Percentiles rank a stretch among this genome's conserved stretches.
phyloP scores from a whole-genome alignment of 768 basidiomycete species.

The Austroboletus eburneus region DNA sequence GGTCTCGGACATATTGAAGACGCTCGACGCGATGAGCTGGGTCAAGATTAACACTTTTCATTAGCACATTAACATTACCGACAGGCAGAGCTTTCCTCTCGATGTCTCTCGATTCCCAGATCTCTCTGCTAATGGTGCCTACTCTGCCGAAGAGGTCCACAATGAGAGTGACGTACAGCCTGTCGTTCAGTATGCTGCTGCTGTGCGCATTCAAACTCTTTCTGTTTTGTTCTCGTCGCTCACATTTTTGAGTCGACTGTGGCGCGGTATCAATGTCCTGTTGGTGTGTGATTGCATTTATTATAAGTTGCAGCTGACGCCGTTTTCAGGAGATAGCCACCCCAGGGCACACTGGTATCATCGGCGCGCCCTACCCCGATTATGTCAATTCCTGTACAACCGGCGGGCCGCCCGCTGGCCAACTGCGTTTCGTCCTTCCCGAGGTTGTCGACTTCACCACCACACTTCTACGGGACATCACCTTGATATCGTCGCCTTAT shows the following conservation, averaged over 20 bases:
- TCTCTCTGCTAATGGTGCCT: conserved; percentile 63
- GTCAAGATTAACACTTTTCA: conserved; percentile 69
- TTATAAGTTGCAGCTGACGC: background rate
- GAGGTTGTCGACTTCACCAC: conserved; percentile 58
- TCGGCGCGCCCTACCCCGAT: conserved; percentile 65
- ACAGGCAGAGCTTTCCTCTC: conserved; percentile 79
- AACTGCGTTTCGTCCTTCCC: conserved; percentile 66
- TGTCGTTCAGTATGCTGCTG: conserved; percentile 64
- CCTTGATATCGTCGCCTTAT: conserved; percentile 52
- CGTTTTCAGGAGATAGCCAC: conserved; percentile 71
- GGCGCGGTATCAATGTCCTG: conserved; percentile 73
- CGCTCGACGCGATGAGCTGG: conserved; percentile 50
- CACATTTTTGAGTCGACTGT: conserved; percentile 1
- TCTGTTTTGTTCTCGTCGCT: background rate
- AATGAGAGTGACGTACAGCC: conserved; percentile 50
- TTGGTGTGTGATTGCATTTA: conserved; percentile 29
- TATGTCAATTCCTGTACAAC: conserved; percentile 66
- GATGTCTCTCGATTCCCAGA: conserved; percentile 56
- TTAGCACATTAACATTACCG: conserved; percentile 84
- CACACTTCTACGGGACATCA: conserved; percentile 48
- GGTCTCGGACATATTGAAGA: conserved; percentile 36
- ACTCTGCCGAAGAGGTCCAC: conserved; percentile 54
- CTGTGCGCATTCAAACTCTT: conserved; percentile 43
- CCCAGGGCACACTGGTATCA: conserved; percentile 74
- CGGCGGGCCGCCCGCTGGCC: conserved; percentile 76